These are phyloP conservation scores for Wickerhamiella pararugosa DNA, from an alignment of 1,139 yeast species.

Conservation along the genomic window DNA sequence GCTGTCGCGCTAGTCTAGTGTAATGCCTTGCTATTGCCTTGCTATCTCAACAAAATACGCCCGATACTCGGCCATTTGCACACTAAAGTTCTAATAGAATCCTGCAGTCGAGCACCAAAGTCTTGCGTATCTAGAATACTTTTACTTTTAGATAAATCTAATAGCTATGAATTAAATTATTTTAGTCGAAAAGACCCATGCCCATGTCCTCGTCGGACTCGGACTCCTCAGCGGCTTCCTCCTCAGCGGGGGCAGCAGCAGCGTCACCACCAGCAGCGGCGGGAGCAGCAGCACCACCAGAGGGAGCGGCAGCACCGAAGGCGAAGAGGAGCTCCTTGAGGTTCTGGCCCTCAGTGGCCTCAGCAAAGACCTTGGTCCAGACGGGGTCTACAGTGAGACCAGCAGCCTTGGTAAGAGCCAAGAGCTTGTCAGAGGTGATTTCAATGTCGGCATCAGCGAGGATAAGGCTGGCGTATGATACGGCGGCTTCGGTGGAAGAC, in stretches of 20 bases:
- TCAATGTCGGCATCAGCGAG: conserved; percentile 92
- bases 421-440: conserved; percentile 78
- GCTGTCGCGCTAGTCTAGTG: no score
- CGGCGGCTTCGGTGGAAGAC: conserved; percentile 24
- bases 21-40: no score
- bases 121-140: no score
- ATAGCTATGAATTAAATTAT: no score
- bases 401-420: conserved; percentile 73
- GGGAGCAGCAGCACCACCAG: conserved; percentile 93
- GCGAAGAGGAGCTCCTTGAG: conserved; percentile 60
- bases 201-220: conserved; percentile 20
- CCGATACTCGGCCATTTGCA: no score
- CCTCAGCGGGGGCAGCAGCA: conserved; percentile 47
- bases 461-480: conserved; percentile 86
- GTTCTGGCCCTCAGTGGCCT: conserved; percentile 94
- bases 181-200: conserved; percentile 20
- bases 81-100: no score
- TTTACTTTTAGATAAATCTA: no score
- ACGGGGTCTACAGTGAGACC: conserved; percentile 68
- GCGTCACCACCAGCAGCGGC: conserved; percentile 55
- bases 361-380: conserved; percentile 91
- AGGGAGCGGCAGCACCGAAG: conserved; percentile 71
- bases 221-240: conserved; percentile 37
- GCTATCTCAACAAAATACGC: no score
- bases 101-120: no score